Evolutionary conservation across 169 alveolate species (phyloP).

Genomic region (Eimeria maxima): DNA sequence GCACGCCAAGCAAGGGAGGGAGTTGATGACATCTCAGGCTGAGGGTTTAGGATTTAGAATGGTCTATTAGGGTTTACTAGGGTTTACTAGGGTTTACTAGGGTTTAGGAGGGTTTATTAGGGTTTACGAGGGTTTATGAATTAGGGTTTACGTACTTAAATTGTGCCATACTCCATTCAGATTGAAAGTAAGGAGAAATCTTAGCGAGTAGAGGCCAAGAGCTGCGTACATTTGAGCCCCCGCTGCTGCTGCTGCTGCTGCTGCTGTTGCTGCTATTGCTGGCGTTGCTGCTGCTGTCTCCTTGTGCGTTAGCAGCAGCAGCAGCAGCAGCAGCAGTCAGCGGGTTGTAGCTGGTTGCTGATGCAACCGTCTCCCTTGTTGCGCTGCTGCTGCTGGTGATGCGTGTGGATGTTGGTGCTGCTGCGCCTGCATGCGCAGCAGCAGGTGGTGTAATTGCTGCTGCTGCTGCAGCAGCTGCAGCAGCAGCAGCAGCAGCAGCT

Average conservation of each 20-base stretch:
- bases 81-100: too few species aligned
- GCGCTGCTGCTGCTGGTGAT: constrained; percentile 58
- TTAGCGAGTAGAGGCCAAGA: constrained; percentile 29
- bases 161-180: constrained; percentile 48
- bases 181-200: constrained; percentile 31
- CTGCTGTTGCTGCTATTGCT: not conserved
- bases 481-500: constrained; percentile 39
- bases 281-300: not conserved
- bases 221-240: constrained; percentile 29
- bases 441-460: not conserved
- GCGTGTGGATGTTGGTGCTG: constrained; percentile 14
- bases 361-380: constrained; percentile 26
- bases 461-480: constrained; percentile 22
- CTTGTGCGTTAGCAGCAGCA: too few species aligned
- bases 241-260: not conserved
- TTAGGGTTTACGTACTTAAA: constrained; percentile 21
- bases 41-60: too few species aligned
- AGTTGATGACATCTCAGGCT: not conserved
- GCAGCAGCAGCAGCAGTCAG: constrained; percentile 8
- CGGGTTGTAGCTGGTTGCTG: constrained; percentile 38
- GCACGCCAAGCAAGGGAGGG: not conserved
- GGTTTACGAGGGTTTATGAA: not conserved
- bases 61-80: too few species aligned
- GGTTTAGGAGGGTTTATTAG: not conserved
- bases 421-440: constrained; percentile 9